Base-by-base conservation (phyloP, 179 eudicot species). In the Actinidia polygama region DNA sequence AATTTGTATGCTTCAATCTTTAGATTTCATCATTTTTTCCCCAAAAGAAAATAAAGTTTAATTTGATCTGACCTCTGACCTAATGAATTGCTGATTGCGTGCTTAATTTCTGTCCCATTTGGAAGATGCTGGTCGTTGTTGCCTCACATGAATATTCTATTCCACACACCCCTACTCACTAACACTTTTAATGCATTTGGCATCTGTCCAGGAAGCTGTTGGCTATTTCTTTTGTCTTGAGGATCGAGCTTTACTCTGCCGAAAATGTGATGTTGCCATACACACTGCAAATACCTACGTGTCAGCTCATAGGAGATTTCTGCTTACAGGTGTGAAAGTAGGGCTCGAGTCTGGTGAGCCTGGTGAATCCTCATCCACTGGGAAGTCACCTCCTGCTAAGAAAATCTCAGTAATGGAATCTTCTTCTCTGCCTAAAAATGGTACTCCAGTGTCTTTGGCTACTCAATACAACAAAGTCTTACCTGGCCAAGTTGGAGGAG, bases 151-250 rank as follows among this genome's bases (percentile, higher is more conserved):
- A n/a, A n/a, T n/a, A n/a, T n/a, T n/a, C n/a, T n/a, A n/a, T n/a
- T n/a, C n/a, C n/a, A n/a, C n/a, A n/a, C n/a, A n/a, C n/a, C n/a
- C n/a, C n/a, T n/a, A n/a, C n/a, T n/a, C n/a, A n/a, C n/a, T n/a
- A n/a, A n/a, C n/a, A n/a, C n/a, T n/a, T n/a, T 76, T 78, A 47
- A 77, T 19, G 19, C 40, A 67, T 12, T 77, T 66, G 36, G 12
- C 14, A 1, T 26, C 79, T 40, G 16, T 92, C 78, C 96, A 95
- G 98, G 98, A 95, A 53, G 59, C 90, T 50, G 91, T 89, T 75
- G 98, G 98, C 79, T 94, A 92, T 83, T 94, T 95, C 90, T 94
- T 96, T 82, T 95, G 98, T 86, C 80, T 95, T 75, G 94, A 95
- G 91, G 98, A 95, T 82, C 87, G 98, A 72, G 98, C 98, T 79